phyloP scores from a whole-genome alignment of 768 basidiomycete genomes.

The Amanita rubescens region DNA sequence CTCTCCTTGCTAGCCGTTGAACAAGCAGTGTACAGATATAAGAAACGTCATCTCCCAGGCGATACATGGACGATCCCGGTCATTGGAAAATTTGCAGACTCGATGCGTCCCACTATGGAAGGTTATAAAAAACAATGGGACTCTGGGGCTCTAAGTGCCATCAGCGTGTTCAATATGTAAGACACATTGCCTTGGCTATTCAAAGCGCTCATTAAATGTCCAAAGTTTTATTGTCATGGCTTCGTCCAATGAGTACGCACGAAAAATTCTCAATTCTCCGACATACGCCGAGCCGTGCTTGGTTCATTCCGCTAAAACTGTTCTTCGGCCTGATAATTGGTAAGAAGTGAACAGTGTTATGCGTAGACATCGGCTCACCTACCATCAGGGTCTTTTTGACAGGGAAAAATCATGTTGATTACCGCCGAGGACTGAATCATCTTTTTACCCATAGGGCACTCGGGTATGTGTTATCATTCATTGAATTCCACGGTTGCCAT shows the following conservation, averaged over 20 bases:
- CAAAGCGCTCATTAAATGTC: slow-evolving; percentile 3
- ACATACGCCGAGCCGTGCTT: slow-evolving; percentile 90
- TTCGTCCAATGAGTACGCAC: slow-evolving; percentile 84
- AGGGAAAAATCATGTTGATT: slow-evolving; percentile 89
- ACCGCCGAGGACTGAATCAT: slow-evolving; percentile 82
- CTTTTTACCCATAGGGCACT: slow-evolving; percentile 95
- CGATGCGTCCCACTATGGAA: slow-evolving; percentile 85
- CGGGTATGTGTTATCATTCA: slow-evolving; percentile 42
- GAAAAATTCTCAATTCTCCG: slow-evolving; percentile 96
- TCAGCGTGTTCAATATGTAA: slow-evolving; percentile 98
- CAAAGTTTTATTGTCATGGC: slow-evolving; percentile 97
- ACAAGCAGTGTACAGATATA: slow-evolving; percentile 81
- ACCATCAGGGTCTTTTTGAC: slow-evolving; percentile 87
- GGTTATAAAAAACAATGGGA: slow-evolving; percentile 91
- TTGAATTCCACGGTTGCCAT: neutral
- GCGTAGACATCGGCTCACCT: slow-evolving; percentile 2
- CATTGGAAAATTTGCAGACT: slow-evolving; percentile 94
- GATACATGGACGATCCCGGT: slow-evolving; percentile 92
- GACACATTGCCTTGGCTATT: slow-evolving; percentile 17
- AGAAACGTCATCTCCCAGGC: slow-evolving; percentile 86
- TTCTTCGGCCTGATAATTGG: slow-evolving; percentile 87
- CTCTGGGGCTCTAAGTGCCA: slow-evolving; percentile 76
- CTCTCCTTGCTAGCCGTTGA: slow-evolving; percentile 76
- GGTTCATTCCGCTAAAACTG: slow-evolving; percentile 82
- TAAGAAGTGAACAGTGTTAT: slow-evolving; percentile 20